phyloP scores from a whole-genome alignment of 2,329 filamentous ascomycete genomes.

The Domatiomyces catenatus region DNA sequence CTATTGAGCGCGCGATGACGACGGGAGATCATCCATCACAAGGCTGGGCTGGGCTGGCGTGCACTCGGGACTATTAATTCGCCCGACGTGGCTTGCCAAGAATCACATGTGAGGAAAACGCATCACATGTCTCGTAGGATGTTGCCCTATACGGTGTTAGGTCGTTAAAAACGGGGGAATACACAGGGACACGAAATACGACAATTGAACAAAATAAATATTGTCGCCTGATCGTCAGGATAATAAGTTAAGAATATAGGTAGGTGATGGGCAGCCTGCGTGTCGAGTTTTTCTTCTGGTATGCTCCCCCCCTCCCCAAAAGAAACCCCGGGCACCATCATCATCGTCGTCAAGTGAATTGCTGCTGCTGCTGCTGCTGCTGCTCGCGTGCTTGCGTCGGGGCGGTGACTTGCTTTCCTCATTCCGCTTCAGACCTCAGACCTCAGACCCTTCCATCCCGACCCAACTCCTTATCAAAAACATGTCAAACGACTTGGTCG shows the following conservation, averaged over 20 bases:
- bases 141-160: background rate
- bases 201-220: background rate
- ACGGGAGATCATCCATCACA: no score
- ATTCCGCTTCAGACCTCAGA: background rate
- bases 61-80: no score
- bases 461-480: background rate
- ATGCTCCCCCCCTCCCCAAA: background rate
- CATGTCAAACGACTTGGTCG: background rate
- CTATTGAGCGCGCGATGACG: no score
- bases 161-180: background rate
- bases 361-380: no score
- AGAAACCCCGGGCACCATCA: no score
- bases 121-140: no score
- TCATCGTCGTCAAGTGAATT: no score
- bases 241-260: background rate
- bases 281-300: background rate
- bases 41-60: no score
- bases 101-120: no score
- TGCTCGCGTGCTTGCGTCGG: no score
- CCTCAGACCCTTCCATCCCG: background rate
- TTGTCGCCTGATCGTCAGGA: background rate
- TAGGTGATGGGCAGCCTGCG: background rate
- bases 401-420: background rate
- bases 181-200: background rate
- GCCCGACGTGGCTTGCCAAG: no score